phyloP scores from a whole-genome alignment of 768 basidiomycete species.

The Tylopilus rubrobrunneus region DNA sequence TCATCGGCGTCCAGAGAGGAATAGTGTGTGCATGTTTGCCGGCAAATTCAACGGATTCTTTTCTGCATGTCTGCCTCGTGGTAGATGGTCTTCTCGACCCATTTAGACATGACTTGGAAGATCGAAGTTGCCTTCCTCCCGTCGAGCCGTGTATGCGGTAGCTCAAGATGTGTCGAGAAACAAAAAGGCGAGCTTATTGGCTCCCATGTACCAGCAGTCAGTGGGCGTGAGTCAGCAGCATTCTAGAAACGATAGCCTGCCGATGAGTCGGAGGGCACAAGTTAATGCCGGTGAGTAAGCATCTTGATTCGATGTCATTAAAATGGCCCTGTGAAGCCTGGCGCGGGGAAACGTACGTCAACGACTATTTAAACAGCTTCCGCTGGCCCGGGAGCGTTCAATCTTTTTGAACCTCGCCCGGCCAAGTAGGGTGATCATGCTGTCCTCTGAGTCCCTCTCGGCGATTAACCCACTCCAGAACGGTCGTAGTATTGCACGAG shows the following conservation, averaged over 20 bases:
- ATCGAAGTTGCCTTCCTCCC: too few species aligned
- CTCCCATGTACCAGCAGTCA: neutral
- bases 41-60: neutral
- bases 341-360: neutral
- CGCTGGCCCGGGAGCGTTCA: neutral
- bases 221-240: neutral
- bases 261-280: neutral
- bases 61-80: neutral
- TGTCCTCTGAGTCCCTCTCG: neutral
- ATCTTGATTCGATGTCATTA: neutral
- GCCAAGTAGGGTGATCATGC: neutral
- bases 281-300: constrained; percentile 7
- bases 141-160: neutral
- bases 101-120: neutral
- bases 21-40: neutral
- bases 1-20: neutral
- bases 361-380: constrained; percentile 4
- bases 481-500: neutral
- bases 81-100: neutral
- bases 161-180: neutral
- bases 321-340: constrained; percentile 7
- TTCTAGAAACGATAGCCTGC: neutral
- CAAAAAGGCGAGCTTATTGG: neutral
- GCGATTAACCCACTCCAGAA: neutral
- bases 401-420: neutral